A percentile compares a stretch with the other conserved stretches of the same genome.
phyloP scores from a whole-genome alignment of 2,329 filamentous ascomycete genomes.

The Cytospora piceae region DNA sequence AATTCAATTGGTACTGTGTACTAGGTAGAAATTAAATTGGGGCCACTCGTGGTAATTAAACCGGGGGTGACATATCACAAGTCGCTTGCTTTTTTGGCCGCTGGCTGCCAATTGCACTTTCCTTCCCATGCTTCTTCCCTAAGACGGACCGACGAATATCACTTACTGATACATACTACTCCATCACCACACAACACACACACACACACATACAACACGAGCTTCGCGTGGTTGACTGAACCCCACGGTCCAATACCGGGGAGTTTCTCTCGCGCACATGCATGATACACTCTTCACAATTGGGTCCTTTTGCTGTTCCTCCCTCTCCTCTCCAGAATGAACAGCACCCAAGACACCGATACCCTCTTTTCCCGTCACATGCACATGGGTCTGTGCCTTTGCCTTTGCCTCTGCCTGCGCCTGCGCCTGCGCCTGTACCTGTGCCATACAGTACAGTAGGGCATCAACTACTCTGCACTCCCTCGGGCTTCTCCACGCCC shows the following conservation, averaged over 20 bases:
- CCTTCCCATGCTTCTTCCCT: not conserved
- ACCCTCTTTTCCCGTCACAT: slow-evolving; percentile 4
- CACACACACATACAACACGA: not conserved
- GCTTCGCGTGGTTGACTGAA: not conserved
- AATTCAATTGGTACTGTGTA: not conserved
- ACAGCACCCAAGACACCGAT: not conserved
- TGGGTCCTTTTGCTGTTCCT: not conserved
- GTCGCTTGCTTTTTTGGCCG: slow-evolving; percentile 25
- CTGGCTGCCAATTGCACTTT: not conserved
- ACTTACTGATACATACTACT: not conserved
- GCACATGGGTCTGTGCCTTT: not conserved
- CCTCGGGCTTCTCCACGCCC: slow-evolving; percentile 20
- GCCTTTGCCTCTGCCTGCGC: slow-evolving; percentile 1
- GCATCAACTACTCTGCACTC: slow-evolving; percentile 3
- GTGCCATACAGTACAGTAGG: slow-evolving; percentile 6
- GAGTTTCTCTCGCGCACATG: not conserved
- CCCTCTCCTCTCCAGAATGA: slow-evolving; percentile 1
- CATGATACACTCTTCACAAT: not conserved
- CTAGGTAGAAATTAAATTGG: not conserved
- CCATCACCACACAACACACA: not conserved
- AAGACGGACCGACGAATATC: not conserved
- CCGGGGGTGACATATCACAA: slow-evolving; percentile 23
- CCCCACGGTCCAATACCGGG: not conserved
- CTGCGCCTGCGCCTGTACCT: not conserved
- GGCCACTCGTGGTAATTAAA: slow-evolving; percentile 23